Percentiles rank a stretch among this genome's conserved stretches.
Evolutionary conservation across 805 yeast species (phyloP).

Genomic region (Pichia paraexigua): DNA sequence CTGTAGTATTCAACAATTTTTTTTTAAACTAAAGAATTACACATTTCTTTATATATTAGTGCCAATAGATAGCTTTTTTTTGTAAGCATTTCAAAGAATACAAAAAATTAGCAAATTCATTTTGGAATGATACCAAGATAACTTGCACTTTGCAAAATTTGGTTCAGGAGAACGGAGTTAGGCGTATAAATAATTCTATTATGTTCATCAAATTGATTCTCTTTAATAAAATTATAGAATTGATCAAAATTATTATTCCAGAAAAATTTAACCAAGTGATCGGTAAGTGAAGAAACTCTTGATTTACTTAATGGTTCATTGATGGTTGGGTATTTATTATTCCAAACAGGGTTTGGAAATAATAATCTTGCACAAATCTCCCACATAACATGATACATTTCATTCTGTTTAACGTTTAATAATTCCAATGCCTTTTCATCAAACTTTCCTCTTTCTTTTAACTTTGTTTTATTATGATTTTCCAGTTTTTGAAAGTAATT

Average conservation of each 20-base stretch:
- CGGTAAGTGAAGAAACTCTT: slow-evolving; percentile 22
- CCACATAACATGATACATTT: slow-evolving; percentile 18
- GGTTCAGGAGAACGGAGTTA: slow-evolving; percentile 11
- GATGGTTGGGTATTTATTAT: background rate
- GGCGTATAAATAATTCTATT: slow-evolving; percentile 13
- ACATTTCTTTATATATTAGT: background rate
- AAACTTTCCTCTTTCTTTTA: background rate
- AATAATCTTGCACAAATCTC: slow-evolving; percentile 16
- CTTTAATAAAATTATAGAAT: slow-evolving; percentile 19
- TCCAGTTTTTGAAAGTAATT: slow-evolving; percentile 7
- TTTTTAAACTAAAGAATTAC: background rate
- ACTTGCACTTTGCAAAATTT: slow-evolving; percentile 13
- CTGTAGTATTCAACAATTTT: too few relatives aligned
- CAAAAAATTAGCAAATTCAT: background rate
- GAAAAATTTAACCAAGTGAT: slow-evolving; percentile 25
- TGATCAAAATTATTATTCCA: slow-evolving; percentile 21
- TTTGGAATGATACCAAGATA: slow-evolving; percentile 17
- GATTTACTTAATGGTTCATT: slow-evolving; percentile 10
- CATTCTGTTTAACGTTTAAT: slow-evolving; percentile 4
- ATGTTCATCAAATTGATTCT: slow-evolving; percentile 10
- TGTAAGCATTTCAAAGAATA: background rate
- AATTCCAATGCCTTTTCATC: slow-evolving; percentile 5
- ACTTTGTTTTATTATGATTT: slow-evolving; percentile 5
- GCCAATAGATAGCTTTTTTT: background rate
- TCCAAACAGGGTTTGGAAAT: background rate